Evolutionary conservation across 192 early-diverging fungal genomes (phyloP), one percentile per base, ranked within the genome.

Genomic region (Dimargaris verticillata): DNA sequence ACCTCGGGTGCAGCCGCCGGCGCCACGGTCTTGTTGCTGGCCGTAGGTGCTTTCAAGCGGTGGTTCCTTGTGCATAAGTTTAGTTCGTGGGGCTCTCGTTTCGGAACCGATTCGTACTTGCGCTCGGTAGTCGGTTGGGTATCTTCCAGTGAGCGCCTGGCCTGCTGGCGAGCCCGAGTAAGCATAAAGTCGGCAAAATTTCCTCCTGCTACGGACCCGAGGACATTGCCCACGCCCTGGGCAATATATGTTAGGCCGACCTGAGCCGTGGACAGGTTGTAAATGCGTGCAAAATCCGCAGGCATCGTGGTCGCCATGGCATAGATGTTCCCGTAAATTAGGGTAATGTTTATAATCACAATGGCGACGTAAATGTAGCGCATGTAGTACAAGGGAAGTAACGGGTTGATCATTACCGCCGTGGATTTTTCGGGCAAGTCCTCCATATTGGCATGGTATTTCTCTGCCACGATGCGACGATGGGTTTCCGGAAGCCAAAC

Each of bases 401-500:
- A 14, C 33, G 64, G 67, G 61, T 64, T 69, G 22, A 38, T 46
- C 38, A 60, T 25, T 53, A 50, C 59, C 29, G 47, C 5, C 10
- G 17, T 62, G n/a, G 59, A 42, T 44, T 20, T 55, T 13, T 18
- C 15, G 13, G 49, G 22, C 22, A 59, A 15, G 45, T 60, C 62
- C 53, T 59, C n/a, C 62, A 64, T 48, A 44, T 65, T 61, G 61
- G 61, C 33, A 26, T 70, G 9, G 61, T 59, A 51, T 51, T 66
- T 63, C 14, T 24, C 29, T 58, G 61, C 38, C 58, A 64, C 50
- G 46, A 53, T 20, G 29, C 63, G n/a, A 46, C 47, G 58, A 42
- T 63, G 62, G 13, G 77, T 78, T 63, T 78, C 77, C 24, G 75
- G 69, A 24, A 78, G 48, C 44, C 63, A 63, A 28, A 76, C 44